Conservation (phyloP, 768 basidiomycete genomes). For the Dioszegia crocea region DNA sequence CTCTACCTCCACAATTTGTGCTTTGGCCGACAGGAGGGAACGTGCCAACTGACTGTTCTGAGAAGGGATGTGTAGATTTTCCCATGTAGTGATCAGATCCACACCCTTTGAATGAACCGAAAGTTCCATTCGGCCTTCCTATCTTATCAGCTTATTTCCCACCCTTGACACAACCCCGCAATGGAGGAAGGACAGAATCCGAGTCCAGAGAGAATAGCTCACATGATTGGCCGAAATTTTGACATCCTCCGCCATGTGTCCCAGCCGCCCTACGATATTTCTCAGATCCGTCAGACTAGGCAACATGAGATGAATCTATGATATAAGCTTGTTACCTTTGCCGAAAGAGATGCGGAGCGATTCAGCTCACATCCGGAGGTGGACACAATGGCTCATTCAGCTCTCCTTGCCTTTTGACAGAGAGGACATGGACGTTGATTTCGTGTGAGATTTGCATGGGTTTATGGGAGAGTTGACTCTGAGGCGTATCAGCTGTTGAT, state of each 20-base stretch:
- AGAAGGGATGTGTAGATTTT: slow-evolving; percentile 36
- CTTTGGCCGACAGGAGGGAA: too few relatives aligned
- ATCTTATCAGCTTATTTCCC: slow-evolving; percentile 11
- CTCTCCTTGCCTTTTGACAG: slow-evolving; percentile 34
- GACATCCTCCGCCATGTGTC: slow-evolving; percentile 40
- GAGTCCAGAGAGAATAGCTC: too few relatives aligned
- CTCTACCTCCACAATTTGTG: too few relatives aligned
- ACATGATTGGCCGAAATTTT: slow-evolving; percentile 44
- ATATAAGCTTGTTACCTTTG: neutral
- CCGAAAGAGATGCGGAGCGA: neutral
- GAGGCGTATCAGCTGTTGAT: neutral
- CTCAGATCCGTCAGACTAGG: slow-evolving; percentile 40
- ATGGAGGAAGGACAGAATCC: too few relatives aligned
- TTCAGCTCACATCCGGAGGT: slow-evolving; percentile 46
- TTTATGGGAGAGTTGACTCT: slow-evolving; percentile 11
- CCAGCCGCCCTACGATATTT: slow-evolving; percentile 39
- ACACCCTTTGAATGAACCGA: slow-evolving; percentile 24
- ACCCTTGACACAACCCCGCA: too few relatives aligned
- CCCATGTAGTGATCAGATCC: slow-evolving; percentile 42
- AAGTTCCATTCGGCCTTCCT: slow-evolving; percentile 45
- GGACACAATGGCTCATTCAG: slow-evolving; percentile 48
- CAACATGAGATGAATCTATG: slow-evolving; percentile 43
- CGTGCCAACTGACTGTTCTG: slow-evolving; percentile 32
- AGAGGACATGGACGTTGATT: slow-evolving; percentile 39
- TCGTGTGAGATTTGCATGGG: slow-evolving; percentile 44